Evolutionary conservation across 1,139 yeast genomes (phyloP), one percentile per base, ranked within the genome.

Genomic region (Sugiyamaella sp.): DNA sequence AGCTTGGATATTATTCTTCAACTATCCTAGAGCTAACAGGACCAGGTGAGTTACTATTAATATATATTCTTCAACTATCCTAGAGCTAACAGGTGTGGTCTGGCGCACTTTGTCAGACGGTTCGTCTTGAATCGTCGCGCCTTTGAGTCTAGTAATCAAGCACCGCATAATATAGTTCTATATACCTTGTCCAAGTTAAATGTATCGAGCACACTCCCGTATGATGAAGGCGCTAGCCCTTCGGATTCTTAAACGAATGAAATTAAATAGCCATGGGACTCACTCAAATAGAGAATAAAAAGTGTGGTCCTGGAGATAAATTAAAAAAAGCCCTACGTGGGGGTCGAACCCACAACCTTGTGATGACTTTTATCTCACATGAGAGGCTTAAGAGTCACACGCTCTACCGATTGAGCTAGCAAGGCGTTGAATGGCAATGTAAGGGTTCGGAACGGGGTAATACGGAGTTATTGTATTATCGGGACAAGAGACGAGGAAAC

Each of bases 261-360:
- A 25, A 25, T 6, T 25, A 24, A 24, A 24, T 10, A 24, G 29
- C 29, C 29, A 24, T 5, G 29, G 29, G 5, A 10, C 29, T 10
- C 5, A 6, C 10, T 24, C 29, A 10, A 24, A 29, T 29, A 4
- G 14, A 4, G n/a, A 29, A n/a, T n/a, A n/a, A n/a, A n/a, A n/a
- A n/a, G n/a, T n/a, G n/a, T n/a, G n/a, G n/a, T n/a, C n/a, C n/a
- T n/a, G n/a, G n/a, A n/a, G n/a, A n/a, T n/a, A n/a, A n/a, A n/a
- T n/a, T n/a, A 29, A 29, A 29, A 29, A 8, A 12, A 29, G 35
- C 35, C 35, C 35, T 29, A 29, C 35, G 35, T 29, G 35, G 35
- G 35, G 35, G 35, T 29, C 35, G 35, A 29, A 29, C 35, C 35
- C 35, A 29, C 35, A 29, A 29, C 35, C 35, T 29, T 29, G 35